Base-by-base conservation (phyloP, 805 yeast species). In the Saccharomycopsis sp. region DNA sequence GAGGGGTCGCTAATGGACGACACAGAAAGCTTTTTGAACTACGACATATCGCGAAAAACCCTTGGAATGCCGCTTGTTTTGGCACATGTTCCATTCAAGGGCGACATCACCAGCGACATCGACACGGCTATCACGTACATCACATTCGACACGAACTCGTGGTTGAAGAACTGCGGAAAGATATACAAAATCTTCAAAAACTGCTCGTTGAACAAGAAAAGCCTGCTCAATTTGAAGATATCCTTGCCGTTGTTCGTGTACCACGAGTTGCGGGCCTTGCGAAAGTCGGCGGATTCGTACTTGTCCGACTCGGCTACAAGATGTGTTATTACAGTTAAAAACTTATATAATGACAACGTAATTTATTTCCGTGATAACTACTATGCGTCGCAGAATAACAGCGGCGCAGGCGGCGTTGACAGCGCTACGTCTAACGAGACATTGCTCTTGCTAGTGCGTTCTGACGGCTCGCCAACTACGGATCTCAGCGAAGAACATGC, bases 271-370 rank as follows among this genome's bases (percentile, higher is more conserved):
- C 72, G 93, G 64, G 84, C 89, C 3, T 71, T 87, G 61, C 72
- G 93, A 60, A 81, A 86, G 64, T 84, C 89, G 0, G 79, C 82
- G 17, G 94, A 87, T 67, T 85, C 84, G 1, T 80, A 86, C 2
- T 84, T 87, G 19, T 82, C 89, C 1, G 94, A 87, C 68, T 86
- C 91, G 1, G 93, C 93, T 0, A 86, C 93, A 0, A 72, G 96
- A 55, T 87, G 91, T 1, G 91, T 87, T 3, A 85, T 87, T 2
- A 85, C 87, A 3, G 78, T 86, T 47, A 75, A 92, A 61, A 91
- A 86, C 65, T 71, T 87, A 55, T 84, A 82, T 64, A 68, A 77
- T 19, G 83, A 85, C 29, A 64, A 59, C 53, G 52, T 57, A 38
- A 25, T 44, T 20, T 59, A 52, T 49, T 57, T 57, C 22, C 51